Evolutionary conservation across 2,329 filamentous ascomycete genomes (phyloP).

Genomic region (Hypomyces rosellus): DNA sequence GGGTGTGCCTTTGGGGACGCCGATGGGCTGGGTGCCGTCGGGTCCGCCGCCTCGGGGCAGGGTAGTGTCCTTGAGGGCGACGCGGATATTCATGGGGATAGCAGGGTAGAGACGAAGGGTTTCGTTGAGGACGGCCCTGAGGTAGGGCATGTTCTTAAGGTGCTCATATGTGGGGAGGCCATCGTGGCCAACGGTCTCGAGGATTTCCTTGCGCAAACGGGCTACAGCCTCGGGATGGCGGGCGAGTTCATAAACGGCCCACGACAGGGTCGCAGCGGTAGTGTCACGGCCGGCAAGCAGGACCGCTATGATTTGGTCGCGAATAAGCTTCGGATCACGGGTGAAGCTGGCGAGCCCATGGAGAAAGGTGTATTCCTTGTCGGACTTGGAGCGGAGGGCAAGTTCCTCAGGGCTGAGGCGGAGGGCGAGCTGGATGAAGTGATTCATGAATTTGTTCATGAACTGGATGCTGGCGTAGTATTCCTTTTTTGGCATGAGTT

Average conservation of each 20-base stretch:
- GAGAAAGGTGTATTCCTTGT: constrained; percentile 74
- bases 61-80: constrained; percentile 65
- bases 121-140: constrained; percentile 68
- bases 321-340: constrained; percentile 61
- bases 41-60: constrained; percentile 66
- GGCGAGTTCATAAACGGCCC: constrained; percentile 76
- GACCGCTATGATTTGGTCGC: constrained; percentile 77
- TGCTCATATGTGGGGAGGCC: constrained; percentile 66
- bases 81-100: constrained; percentile 73
- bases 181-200: constrained; percentile 56
- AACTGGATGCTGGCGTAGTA: constrained; percentile 60
- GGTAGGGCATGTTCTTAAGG: constrained; percentile 82
- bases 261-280: constrained; percentile 74
- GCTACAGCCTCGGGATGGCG: constrained; percentile 60
- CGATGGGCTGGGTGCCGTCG: constrained; percentile 54
- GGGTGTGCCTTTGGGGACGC: constrained; percentile 58
- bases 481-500: constrained; percentile 54
- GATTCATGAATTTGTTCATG: constrained; percentile 69
- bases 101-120: constrained; percentile 70
- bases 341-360: constrained; percentile 80
- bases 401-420: constrained; percentile 65
- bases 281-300: constrained; percentile 84
- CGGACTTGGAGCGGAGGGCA: constrained; percentile 62
- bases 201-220: constrained; percentile 69
- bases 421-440: constrained; percentile 70